Percentiles rank a stretch among this genome's conserved stretches.
Conservation (phyloP, 1,284 basidiomycete species). For the Pascua guehoae region DNA sequence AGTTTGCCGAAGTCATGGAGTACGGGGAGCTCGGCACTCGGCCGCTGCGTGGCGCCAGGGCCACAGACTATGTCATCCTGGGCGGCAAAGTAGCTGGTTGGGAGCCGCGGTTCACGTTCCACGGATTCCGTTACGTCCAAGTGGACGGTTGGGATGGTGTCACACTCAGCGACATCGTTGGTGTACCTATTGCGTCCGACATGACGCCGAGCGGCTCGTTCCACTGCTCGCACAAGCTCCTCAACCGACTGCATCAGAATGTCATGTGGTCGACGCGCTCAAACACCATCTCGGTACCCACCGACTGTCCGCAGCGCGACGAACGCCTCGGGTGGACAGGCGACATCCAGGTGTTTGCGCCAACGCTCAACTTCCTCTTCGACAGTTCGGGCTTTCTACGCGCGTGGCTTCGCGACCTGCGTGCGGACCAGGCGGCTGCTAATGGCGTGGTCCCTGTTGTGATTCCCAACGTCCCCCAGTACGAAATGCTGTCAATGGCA, state of each 20-base stretch:
- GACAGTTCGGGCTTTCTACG: no score
- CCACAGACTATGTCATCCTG: conserved; percentile 22
- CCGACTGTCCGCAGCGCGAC: conserved; percentile 43
- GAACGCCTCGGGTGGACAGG: no score
- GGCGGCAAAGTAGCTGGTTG: conserved; percentile 22
- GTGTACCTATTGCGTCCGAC: conserved; percentile 31
- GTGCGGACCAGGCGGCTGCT: no score
- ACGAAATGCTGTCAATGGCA: no score
- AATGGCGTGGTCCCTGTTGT: no score
- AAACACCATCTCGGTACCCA: conserved; percentile 38
- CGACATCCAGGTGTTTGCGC: no score
- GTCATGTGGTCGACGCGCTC: conserved; percentile 30
- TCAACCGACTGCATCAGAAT: conserved; percentile 34
- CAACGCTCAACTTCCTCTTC: no score
- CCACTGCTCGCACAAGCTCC: conserved; percentile 24
- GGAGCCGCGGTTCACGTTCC: conserved; percentile 38
- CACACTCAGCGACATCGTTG: conserved; percentile 17
- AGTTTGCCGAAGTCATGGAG: conserved; percentile 41
- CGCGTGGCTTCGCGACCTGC: no score
- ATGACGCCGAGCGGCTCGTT: conserved; percentile 29
- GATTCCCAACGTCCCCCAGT: no score
- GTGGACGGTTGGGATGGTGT: conserved; percentile 14
- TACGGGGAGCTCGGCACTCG: conserved; percentile 32
- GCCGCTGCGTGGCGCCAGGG: conserved; percentile 25
- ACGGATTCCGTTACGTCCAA: conserved; percentile 34